These are phyloP conservation scores for Fusarium euwallaceae DNA, from an alignment of 2,329 filamentous ascomycete genomes.

Conservation along the genomic window DNA sequence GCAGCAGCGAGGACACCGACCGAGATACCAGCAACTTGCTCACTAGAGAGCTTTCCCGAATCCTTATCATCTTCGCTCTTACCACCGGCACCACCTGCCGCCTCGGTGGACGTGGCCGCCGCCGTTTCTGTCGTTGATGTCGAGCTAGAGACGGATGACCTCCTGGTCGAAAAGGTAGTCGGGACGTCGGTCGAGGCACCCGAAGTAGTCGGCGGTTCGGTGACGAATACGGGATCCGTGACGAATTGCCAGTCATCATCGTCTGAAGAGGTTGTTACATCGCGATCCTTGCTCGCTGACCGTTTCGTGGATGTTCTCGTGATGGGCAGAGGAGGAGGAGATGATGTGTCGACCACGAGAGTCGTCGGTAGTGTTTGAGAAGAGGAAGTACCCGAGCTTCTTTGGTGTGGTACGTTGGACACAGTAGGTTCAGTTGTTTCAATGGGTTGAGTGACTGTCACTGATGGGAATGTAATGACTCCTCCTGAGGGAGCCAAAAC, in stretches of 20 bases:
- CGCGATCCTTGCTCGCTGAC: conserved; percentile 12
- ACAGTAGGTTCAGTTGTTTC: neutral
- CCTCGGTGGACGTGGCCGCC: conserved; percentile 31
- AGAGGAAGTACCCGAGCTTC: conserved; percentile 24
- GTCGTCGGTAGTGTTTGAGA: conserved; percentile 45
- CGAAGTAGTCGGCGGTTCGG: conserved; percentile 24
- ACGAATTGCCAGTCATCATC: neutral
- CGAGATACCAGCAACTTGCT: conserved; percentile 70
- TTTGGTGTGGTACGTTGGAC: conserved; percentile 3
- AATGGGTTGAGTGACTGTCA: conserved; percentile 14
- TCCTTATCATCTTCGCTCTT: conserved; percentile 29
- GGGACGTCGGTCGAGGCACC: conserved; percentile 14
- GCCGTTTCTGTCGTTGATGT: conserved; percentile 29
- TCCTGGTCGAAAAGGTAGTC: neutral
- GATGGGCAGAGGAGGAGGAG: conserved; percentile 34
- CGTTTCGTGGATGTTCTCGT: conserved; percentile 13
- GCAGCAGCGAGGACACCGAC: conserved; percentile 66
- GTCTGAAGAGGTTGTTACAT: conserved; percentile 5
- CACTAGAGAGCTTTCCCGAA: conserved; percentile 48
- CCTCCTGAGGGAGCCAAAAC: conserved; percentile 51
- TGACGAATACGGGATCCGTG: conserved; percentile 23
- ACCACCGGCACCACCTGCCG: conserved; percentile 25
- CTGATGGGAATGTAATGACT: conserved; percentile 48
- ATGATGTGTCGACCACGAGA: conserved; percentile 46
- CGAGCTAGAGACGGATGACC: conserved; percentile 4